These are phyloP conservation scores for Neophaeococcomyces aloes DNA, from an alignment of 2,329 filamentous ascomycete species.

Conservation along the genomic window DNA sequence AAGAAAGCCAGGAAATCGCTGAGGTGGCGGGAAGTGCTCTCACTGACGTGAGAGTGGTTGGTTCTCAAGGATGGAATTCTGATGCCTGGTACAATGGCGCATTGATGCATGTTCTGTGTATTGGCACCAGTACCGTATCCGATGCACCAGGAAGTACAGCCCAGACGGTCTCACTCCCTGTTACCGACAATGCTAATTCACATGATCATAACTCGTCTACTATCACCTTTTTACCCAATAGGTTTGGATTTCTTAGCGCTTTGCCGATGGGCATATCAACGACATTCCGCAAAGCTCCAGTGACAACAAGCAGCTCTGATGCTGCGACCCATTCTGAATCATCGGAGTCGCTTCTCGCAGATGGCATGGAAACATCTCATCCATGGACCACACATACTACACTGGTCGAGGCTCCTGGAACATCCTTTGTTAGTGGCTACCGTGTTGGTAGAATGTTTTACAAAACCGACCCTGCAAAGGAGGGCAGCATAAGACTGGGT, in stretches of 20 bases:
- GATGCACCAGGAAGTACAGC: not conserved
- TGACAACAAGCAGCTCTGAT: not conserved
- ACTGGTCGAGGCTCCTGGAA: slow-evolving; percentile 2
- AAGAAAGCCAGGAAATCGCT: too few relatives aligned
- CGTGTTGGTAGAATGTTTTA: not conserved
- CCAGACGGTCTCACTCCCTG: not conserved
- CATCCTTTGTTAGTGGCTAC: not conserved
- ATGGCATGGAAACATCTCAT: too few relatives aligned
- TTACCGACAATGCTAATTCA: not conserved
- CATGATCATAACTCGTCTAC: not conserved
- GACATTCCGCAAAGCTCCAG: too few relatives aligned
- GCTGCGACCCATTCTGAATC: too few relatives aligned
- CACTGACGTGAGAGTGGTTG: too few relatives aligned
- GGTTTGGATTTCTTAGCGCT: slow-evolving; percentile 1
- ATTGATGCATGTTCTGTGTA: too few relatives aligned
- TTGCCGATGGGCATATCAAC: not conserved
- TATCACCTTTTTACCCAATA: slow-evolving; percentile 2
- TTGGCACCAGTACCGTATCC: too few relatives aligned
- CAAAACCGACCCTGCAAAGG: not conserved
- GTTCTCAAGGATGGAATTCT: too few relatives aligned
- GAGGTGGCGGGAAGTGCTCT: too few relatives aligned
- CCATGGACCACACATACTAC: not conserved
- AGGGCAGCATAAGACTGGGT: not conserved
- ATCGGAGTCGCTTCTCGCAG: too few relatives aligned
- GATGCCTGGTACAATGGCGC: too few relatives aligned